Evolutionary conservation across 1,284 basidiomycete genomes (phyloP), one percentile per base, ranked within the genome.

Genomic region (Sanghuangporus weigelae): DNA sequence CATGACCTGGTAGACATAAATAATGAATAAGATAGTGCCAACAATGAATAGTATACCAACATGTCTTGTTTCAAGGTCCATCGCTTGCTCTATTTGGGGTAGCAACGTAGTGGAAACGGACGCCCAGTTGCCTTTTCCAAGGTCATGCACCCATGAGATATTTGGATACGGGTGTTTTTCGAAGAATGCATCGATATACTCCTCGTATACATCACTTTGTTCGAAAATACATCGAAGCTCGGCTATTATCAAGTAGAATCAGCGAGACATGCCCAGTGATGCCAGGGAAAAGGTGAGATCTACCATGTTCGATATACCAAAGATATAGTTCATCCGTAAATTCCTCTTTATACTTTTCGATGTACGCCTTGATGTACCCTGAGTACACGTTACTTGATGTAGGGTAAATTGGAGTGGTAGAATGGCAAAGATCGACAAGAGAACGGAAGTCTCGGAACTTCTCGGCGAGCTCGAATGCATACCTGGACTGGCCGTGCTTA

Each of bases 111-210:
- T 70, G 0, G 89, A 86, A 1, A 94, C 93, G 3, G 78, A 75
- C 7, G 80, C 83, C 72, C 87, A 93, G 44, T 85, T 80, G 21
- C 79, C 79, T 65, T 89, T 86, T 0, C 86, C 87, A 50, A 98
- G 76, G 73, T 97, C 88, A 73, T 98, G 92, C 50, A 98, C 80
- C 97, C 96, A 99, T 0, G 92, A 90, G 55, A 95, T 82, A 16
- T 84, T 76, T 12, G 86, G 80, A 69, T 89, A 81, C 0, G 82
- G 82, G 61, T 85, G 78, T 56, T 83, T 76, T 3, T 78, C 76
- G 71, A 98, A 92, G 76, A 92, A 96, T 44, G 79, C 79, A 68
- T 92, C 89, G 64, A 98, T 79, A 57, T 93, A 85, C 0, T 73
- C 73, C 31, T 77, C 76, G 66, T 90, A 85, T 14, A 79, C 76